phyloP scores from a whole-genome alignment of 129 eudicot genomes.

The Pittosporum tobira region DNA sequence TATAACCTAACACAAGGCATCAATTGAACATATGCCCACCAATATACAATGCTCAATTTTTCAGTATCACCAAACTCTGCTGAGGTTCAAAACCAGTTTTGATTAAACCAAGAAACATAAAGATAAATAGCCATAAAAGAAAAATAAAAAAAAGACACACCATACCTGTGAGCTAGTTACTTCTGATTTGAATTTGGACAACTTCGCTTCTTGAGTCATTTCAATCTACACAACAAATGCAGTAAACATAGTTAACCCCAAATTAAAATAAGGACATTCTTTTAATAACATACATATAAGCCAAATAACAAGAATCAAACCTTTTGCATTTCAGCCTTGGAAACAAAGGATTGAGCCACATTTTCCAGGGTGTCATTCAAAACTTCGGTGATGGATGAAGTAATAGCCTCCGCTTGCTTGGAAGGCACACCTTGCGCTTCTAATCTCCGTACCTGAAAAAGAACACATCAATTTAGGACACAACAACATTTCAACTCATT shows the following conservation, averaged over 20 bases:
- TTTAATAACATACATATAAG: background rate
- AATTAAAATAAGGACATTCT: background rate
- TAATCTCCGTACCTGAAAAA: slow-evolving; percentile 71
- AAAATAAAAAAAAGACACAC: slow-evolving; percentile 16
- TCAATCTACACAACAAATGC: slow-evolving; percentile 42
- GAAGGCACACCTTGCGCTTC: slow-evolving; percentile 86
- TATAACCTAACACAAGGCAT: too few relatives aligned
- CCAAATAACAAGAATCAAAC: slow-evolving; percentile 18
- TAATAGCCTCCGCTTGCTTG: slow-evolving; percentile 84
- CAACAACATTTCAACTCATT: background rate
- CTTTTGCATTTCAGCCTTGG: slow-evolving; percentile 72
- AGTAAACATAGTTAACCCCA: background rate
- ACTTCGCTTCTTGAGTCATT: slow-evolving; percentile 84
- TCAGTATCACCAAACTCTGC: background rate
- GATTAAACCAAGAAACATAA: background rate
- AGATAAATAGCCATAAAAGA: background rate
- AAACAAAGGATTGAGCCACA: slow-evolving; percentile 73
- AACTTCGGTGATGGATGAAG: slow-evolving; percentile 67
- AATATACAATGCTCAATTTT: too few relatives aligned
- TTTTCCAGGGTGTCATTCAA: slow-evolving; percentile 74
- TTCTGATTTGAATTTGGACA: slow-evolving; percentile 77
- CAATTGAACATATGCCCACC: too few relatives aligned
- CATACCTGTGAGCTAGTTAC: slow-evolving; percentile 91
- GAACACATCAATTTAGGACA: background rate
- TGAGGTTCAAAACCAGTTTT: background rate